phyloP scores from a whole-genome alignment of 192 early-diverging fungal species.

The Geranomyces variabilis region DNA sequence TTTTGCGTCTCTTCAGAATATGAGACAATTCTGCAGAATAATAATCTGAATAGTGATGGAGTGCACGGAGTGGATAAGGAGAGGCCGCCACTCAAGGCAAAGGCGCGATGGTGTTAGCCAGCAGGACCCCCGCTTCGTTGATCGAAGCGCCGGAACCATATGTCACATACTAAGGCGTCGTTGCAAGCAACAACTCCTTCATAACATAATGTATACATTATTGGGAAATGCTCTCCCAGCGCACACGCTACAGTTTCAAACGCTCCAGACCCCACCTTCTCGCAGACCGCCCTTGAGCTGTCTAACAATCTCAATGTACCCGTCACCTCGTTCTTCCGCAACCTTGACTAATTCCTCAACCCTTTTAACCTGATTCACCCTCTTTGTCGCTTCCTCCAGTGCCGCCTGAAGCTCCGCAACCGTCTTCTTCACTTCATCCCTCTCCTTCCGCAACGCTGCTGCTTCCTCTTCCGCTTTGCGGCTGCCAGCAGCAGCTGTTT shows the following conservation, averaged over 20 bases:
- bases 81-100: too few relatives aligned
- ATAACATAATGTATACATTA: too few relatives aligned
- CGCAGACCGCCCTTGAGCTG: constrained; percentile 10
- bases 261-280: constrained; percentile 12
- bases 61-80: too few relatives aligned
- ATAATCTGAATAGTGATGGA: neutral
- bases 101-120: too few relatives aligned
- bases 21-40: neutral
- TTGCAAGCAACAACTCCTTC: too few relatives aligned
- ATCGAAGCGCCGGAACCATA: too few relatives aligned
- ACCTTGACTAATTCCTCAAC: constrained; percentile 10
- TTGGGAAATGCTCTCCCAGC: too few relatives aligned
- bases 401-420: neutral
- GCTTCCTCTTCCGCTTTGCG: neutral
- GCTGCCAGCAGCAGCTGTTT: neutral
- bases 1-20: neutral
- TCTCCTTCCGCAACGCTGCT: neutral
- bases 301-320: constrained; percentile 11
- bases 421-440: neutral
- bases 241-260: neutral
- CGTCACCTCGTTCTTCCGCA: constrained; percentile 10
- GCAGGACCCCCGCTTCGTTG: too few relatives aligned
- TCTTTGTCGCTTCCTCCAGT: neutral
- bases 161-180: too few relatives aligned
- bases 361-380: neutral